Conservation (phyloP, 2,329 filamentous ascomycete species). For the Calonectria pteridis region DNA sequence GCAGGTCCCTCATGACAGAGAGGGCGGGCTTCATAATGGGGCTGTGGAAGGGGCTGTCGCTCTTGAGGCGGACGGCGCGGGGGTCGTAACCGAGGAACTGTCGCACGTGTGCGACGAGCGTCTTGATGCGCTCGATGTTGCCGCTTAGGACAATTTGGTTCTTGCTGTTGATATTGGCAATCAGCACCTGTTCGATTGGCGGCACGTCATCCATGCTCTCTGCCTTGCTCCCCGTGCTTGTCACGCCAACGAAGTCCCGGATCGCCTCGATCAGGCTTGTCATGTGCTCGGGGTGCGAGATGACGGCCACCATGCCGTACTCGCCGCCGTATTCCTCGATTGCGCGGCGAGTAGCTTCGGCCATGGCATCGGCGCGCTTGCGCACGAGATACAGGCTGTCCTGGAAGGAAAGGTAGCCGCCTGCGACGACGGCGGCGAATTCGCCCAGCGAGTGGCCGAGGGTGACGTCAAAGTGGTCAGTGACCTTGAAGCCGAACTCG, state of each 20-base stretch:
- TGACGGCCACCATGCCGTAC: constrained; percentile 94
- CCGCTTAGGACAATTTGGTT: constrained; percentile 97
- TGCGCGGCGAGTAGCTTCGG: constrained; percentile 77
- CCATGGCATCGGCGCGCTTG: constrained; percentile 85
- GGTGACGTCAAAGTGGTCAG: constrained; percentile 81
- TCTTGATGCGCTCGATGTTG: constrained; percentile 84
- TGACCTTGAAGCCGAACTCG: constrained; percentile 82
- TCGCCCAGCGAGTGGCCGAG: constrained; percentile 94
- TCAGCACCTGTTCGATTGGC: constrained; percentile 86
- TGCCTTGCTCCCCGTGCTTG: constrained; percentile 66
- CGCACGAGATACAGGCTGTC: constrained; percentile 85
- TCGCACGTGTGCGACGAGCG: constrained; percentile 84
- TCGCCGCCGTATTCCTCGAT: constrained; percentile 78
- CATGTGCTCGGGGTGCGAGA: constrained; percentile 87
- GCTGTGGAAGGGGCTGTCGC: constrained; percentile 91
- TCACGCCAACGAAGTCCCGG: constrained; percentile 81
- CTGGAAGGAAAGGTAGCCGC: constrained; percentile 81
- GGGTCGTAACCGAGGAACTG: constrained; percentile 95
- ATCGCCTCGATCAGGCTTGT: constrained; percentile 77
- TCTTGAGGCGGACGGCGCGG: constrained; percentile 86
- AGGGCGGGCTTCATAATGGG: constrained; percentile 91
- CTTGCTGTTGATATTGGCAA: constrained; percentile 95
- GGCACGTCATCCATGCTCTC: constrained; percentile 77
- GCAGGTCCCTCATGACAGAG: constrained; percentile 76
- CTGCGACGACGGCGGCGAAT: constrained; percentile 90